These are phyloP conservation scores for Athelia sp. DNA, from an alignment of 1,284 basidiomycete genomes.

Conservation along the genomic window DNA sequence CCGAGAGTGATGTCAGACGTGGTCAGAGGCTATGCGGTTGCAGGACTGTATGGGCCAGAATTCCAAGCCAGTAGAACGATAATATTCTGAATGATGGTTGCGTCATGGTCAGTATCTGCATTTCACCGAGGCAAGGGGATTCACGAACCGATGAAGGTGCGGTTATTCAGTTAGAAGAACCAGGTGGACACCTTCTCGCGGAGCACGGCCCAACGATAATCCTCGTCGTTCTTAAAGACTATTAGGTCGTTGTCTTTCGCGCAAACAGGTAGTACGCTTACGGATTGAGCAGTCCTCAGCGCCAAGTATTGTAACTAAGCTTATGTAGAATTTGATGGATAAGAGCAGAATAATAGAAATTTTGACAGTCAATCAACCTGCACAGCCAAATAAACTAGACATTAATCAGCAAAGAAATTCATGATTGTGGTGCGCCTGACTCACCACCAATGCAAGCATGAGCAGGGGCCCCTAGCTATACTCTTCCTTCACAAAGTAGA, in stretches of 20 bases:
- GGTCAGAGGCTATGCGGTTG: slow-evolving; percentile 53
- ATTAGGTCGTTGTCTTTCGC: too few species aligned
- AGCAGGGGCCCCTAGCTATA: slow-evolving; percentile 66
- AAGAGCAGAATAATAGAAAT: slow-evolving; percentile 5
- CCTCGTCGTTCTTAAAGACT: slow-evolving; percentile 59
- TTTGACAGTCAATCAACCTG: slow-evolving; percentile 30
- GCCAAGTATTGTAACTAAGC: slow-evolving; percentile 79
- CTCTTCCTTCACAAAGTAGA: slow-evolving; percentile 35
- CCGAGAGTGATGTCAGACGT: slow-evolving; percentile 67
- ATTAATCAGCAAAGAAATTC: slow-evolving; percentile 8
- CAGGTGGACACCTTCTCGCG: slow-evolving; percentile 60
- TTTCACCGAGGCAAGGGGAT: neutral
- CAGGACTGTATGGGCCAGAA: slow-evolving; percentile 52
- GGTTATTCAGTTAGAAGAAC: slow-evolving; percentile 79
- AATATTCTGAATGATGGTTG: slow-evolving; percentile 72
- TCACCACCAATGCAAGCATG: slow-evolving; percentile 63
- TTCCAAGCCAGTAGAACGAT: slow-evolving; percentile 73
- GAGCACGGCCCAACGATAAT: slow-evolving; percentile 88
- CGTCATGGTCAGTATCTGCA: too few species aligned
- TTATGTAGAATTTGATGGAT: slow-evolving; percentile 27
- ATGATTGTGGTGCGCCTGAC: slow-evolving; percentile 13
- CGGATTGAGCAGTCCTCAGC: slow-evolving; percentile 80
- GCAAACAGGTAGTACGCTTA: too few species aligned
- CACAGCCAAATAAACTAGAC: slow-evolving; percentile 60
- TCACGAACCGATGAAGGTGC: slow-evolving; percentile 70